Evolutionary conservation across 1,284 basidiomycete genomes (phyloP), one percentile per base, ranked within the genome.

Genomic region (Ceratorhiza oryzae-sativae): DNA sequence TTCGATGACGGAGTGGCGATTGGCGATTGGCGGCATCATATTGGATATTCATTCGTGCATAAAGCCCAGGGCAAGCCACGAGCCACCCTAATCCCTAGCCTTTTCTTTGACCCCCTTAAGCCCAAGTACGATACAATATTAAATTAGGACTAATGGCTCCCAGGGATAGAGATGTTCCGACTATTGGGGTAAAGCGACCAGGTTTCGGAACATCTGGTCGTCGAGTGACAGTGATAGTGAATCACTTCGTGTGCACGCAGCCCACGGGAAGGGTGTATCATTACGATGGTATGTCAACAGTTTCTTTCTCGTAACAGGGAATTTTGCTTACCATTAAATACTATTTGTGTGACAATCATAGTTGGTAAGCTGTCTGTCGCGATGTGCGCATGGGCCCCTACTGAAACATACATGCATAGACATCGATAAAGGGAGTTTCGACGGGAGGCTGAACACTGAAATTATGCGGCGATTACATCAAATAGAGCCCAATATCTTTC

Each of bases 101-200:
- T 13, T 51, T 42, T n/a, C n/a, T n/a, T n/a, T n/a, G n/a, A n/a
- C n/a, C n/a, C n/a, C n/a, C n/a, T n/a, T n/a, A n/a, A n/a, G n/a
- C n/a, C n/a, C n/a, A n/a, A n/a, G n/a, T n/a, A n/a, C n/a, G n/a
- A n/a, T n/a, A n/a, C n/a, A n/a, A n/a, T n/a, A n/a, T n/a, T n/a
- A n/a, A n/a, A n/a, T n/a, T n/a, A n/a, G n/a, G n/a, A 4, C 27
- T 48, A 13, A 65, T 65, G 62, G 48, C 62, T 13, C 62, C 62
- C 15, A 65, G 48, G 20, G 48, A 32, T 23, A n/a, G n/a, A 20
- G 71, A 74, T 48, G 73, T 76, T 34, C 77, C 76, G 3, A 82
- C 84, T 15, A 80, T 90, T 58, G 90, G 90, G 34, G 89, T 92
- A 27, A 87, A 84, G 75, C 83, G 91, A 34, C 84, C 88, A 48